These are phyloP conservation scores for Liriodendron chinense DNA, from an alignment of 164 flowering plant genomes.

Conservation along the genomic window DNA sequence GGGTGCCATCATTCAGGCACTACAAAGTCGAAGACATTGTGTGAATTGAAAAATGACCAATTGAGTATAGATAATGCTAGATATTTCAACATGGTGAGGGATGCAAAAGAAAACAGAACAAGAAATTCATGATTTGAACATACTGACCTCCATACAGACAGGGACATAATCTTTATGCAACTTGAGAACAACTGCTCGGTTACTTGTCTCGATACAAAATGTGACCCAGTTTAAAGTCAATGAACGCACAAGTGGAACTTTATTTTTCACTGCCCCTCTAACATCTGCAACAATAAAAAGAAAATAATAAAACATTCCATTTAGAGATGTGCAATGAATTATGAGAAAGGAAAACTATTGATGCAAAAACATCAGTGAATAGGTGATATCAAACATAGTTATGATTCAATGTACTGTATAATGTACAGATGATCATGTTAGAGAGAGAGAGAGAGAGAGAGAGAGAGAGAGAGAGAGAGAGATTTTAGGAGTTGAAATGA, in stretches of 20 bases:
- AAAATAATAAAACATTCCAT: not conserved
- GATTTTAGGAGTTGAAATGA: not conserved
- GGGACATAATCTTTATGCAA: slow-evolving; percentile 97
- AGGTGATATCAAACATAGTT: not conserved
- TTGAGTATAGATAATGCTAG: not conserved
- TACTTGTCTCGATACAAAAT: slow-evolving; percentile 88
- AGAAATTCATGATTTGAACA: not conserved
- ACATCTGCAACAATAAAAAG: slow-evolving; percentile 55
- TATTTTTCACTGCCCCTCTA: slow-evolving; percentile 79
- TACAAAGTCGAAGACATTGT: slow-evolving; percentile 21
- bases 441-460: too few species aligned
- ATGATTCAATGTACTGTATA: not conserved
- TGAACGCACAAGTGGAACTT: slow-evolving; percentile 98
- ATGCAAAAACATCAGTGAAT: not conserved
- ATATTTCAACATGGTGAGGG: not conserved
- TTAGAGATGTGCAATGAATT: not conserved
- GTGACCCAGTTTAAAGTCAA: slow-evolving; percentile 92
- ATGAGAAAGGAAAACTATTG: not conserved
- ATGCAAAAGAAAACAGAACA: not conserved
- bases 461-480: too few species aligned
- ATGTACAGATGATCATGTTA: not conserved
- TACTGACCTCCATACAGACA: slow-evolving; percentile 94
- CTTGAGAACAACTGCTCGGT: slow-evolving; percentile 79
- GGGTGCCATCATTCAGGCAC: slow-evolving; percentile 97
- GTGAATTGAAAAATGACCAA: not conserved